Base-by-base conservation (phyloP, 306 rosid genomes). In the Gastrolobium bilobum region DNA sequence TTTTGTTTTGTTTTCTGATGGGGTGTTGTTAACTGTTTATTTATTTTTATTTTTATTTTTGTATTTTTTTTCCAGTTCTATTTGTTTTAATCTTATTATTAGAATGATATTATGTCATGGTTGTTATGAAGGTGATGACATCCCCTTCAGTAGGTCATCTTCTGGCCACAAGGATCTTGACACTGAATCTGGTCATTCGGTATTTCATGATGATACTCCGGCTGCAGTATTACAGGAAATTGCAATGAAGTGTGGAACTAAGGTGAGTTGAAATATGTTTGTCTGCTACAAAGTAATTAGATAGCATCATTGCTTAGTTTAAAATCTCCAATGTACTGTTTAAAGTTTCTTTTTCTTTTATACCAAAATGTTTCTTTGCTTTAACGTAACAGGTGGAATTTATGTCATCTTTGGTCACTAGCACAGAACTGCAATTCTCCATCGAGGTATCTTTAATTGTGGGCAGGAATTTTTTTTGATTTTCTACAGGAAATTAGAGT, bases 241-340 rank as follows among this genome's bases (percentile, higher is more conserved):
- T 84, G 99, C 98, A 62, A 73, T 84, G 88, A 93, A 93, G 83
- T 93, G 97, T 88, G 96, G 97, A 87, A 81, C 98, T 81, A 96
- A 88, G 94, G 99, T 93, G 85, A 76, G 80, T 68, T 48, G 50
- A 62, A 56, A 76, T 50, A 6, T 63, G 46, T 56, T 50, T 77
- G 59, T 44, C 37, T 73, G 59, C 69, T n/a, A 77, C 48, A 70
- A 71, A 76, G 65, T 68, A 66, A 72, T 53, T 82, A 11, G 75
- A 29, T 56, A 43, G 44, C 65, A 51, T 79, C 20, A 37, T 77
- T 84, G 76, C 50, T 31, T 75, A 11, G 50, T 44, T 76, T 61
- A 15, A 15, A 75, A 39, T 46, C 14, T 64, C 37, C 37, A 10
- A 8, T 39, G n/a, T 42, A 64, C 26, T 43, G 56, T 58, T 63